These are phyloP conservation scores for Madurella mycetomatis DNA, from an alignment of 2,329 filamentous ascomycete species.

Conservation along the genomic window DNA sequence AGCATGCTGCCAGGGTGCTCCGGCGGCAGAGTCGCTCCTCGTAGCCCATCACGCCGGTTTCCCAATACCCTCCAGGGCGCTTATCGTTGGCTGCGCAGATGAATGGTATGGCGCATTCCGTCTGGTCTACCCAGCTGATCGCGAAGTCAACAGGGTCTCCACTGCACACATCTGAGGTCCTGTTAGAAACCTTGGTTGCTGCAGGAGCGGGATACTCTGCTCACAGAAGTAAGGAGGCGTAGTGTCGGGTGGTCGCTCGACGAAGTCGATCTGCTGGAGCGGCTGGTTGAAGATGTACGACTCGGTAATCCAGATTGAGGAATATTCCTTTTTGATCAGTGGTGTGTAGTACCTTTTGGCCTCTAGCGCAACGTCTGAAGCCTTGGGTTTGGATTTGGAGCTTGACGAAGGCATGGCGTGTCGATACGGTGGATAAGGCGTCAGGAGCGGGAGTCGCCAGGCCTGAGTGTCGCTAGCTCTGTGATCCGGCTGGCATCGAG, in stretches of 20 bases:
- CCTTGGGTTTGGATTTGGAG: constrained; percentile 50
- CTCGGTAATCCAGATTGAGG: constrained; percentile 49
- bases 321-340: constrained; percentile 54
- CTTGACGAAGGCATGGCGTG: constrained; percentile 43
- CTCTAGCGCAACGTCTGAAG: constrained; percentile 66
- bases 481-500: constrained; percentile 2
- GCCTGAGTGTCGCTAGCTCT: not conserved
- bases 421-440: not conserved
- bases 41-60: constrained; percentile 55
- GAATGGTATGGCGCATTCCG: constrained; percentile 51
- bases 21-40: constrained; percentile 71
- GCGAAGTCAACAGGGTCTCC: constrained; percentile 59
- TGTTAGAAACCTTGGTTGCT: constrained; percentile 19
- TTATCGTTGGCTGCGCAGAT: constrained; percentile 74
- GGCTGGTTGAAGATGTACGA: constrained; percentile 56
- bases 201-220: constrained; percentile 6
- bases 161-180: constrained; percentile 41
- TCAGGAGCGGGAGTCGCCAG: not conserved
- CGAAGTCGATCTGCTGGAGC: constrained; percentile 41
- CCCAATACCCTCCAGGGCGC: constrained; percentile 75
- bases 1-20: constrained; percentile 66
- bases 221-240: constrained; percentile 43
- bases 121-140: constrained; percentile 47
- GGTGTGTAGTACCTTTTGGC: constrained; percentile 69
- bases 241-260: constrained; percentile 34